Conservation (phyloP, 257 asterid species). For the Haberlea rhodopensis region DNA sequence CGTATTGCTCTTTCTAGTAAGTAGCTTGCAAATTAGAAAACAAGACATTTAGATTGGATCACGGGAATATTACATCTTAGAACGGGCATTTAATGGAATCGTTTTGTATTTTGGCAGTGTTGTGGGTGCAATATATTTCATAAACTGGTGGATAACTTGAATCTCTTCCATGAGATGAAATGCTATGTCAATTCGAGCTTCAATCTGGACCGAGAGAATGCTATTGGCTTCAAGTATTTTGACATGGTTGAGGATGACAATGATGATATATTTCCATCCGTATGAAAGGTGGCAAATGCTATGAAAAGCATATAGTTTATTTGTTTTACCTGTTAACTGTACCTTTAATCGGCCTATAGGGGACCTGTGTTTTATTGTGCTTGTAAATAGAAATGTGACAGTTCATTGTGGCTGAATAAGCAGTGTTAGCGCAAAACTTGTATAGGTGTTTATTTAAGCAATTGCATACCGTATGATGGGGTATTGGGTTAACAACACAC, state of each 20-base stretch:
- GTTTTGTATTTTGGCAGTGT: constrained; percentile 43
- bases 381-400: constrained; percentile 25
- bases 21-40: too few relatives aligned
- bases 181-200: constrained; percentile 83
- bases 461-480: not conserved
- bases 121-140: constrained; percentile 95
- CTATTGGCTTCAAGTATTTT: constrained; percentile 48
- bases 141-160: constrained; percentile 92
- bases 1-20: not conserved
- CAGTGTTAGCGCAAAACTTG: not conserved
- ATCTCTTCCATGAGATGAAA: constrained; percentile 86
- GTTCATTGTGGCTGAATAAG: constrained; percentile 18
- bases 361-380: constrained; percentile 15
- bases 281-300: constrained; percentile 40
- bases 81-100: constrained; percentile 3
- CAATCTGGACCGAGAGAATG: constrained; percentile 56
- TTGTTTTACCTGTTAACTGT: constrained; percentile 30
- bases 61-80: not conserved
- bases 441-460: constrained; percentile 6
- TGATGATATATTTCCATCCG: constrained; percentile 46
- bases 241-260: constrained; percentile 53
- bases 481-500: not conserved
- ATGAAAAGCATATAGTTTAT: not conserved
- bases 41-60: not conserved
- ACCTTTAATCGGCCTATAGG: constrained; percentile 31